Evolutionary conservation across 345 rosid species (phyloP).

Genomic region (Chamaenerion angustifolium): DNA sequence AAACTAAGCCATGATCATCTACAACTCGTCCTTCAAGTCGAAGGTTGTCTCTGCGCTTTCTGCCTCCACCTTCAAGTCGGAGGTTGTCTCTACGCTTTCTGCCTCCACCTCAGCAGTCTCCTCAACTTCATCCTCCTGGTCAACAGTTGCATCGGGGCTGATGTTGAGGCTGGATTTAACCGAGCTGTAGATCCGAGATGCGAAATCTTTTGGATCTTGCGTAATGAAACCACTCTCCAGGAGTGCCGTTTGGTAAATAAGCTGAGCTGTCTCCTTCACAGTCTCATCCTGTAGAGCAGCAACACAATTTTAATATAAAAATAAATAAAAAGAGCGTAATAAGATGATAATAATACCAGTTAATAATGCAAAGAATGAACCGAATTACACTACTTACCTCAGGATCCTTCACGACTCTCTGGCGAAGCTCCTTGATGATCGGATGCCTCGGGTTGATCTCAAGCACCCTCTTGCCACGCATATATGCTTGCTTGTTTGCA

Average conservation of each 20-base stretch:
- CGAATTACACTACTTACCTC: slow-evolving; percentile 37
- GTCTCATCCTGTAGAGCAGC: slow-evolving; percentile 39
- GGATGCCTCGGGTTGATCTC: slow-evolving; percentile 97
- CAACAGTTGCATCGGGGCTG: slow-evolving; percentile 61
- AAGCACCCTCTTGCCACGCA: slow-evolving; percentile 89
- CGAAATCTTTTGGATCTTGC: slow-evolving; percentile 75
- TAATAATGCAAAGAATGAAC: too few species aligned
- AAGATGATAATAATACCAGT: too few species aligned
- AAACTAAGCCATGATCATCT: slow-evolving; percentile 4
- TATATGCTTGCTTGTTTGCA: slow-evolving; percentile 81
- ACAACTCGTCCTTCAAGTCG: slow-evolving; percentile 36
- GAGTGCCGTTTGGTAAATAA: slow-evolving; percentile 84
- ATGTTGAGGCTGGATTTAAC: slow-evolving; percentile 65
- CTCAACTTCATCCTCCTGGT: slow-evolving; percentile 62
- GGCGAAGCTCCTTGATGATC: slow-evolving; percentile 84
- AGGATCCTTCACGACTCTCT: slow-evolving; percentile 59
- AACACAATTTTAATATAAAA: background rate
- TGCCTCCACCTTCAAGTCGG: too few species aligned
- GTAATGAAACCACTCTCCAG: slow-evolving; percentile 90
- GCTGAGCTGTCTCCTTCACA: slow-evolving; percentile 70
- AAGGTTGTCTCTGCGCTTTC: slow-evolving; percentile 15
- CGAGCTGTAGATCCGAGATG: slow-evolving; percentile 59
- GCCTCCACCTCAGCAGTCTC: slow-evolving; percentile 32
- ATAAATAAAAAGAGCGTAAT: too few species aligned
- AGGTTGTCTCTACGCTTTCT: slow-evolving; percentile 12